phyloP scores from a whole-genome alignment of 176 grass and related monocot species.

The Aegilops bicornis region DNA sequence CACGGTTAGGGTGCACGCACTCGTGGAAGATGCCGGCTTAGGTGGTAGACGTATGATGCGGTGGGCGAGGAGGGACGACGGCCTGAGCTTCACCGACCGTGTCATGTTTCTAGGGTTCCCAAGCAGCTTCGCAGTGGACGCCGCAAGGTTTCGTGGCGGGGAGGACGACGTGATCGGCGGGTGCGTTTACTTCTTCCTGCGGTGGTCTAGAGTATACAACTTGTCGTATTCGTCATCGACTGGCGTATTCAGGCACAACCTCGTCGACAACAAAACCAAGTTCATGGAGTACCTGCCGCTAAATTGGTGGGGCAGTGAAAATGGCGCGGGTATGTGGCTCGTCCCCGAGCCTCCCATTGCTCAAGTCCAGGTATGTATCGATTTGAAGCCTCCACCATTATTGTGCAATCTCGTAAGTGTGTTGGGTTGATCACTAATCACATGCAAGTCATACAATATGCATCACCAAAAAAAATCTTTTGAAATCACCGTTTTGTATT shows the following conservation, averaged over 20 bases:
- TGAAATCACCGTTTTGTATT: no score
- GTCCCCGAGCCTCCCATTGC: background rate
- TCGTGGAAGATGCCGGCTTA: background rate
- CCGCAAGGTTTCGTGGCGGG: background rate
- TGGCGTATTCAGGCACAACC: background rate
- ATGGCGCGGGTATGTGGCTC: background rate
- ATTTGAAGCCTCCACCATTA: no score
- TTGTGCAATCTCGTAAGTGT: no score
- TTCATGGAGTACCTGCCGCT: background rate
- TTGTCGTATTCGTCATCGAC: no score
- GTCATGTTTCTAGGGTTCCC: conserved; percentile 7
- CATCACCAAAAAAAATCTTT: no score
- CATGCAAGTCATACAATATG: no score
- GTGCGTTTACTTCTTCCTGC: background rate
- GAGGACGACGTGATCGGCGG: background rate
- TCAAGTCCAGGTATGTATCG: no score
- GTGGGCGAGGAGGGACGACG: conserved; percentile 14
- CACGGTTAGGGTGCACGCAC: background rate
- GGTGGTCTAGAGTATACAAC: background rate
- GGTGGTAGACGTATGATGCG: background rate
- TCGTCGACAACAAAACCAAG: background rate
- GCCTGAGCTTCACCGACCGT: background rate
- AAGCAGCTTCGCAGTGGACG: background rate
- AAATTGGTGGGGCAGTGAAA: background rate
- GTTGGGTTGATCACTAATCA: no score